Conservation (phyloP, 768 basidiomycete genomes). For the Lactarius evosmus region DNA sequence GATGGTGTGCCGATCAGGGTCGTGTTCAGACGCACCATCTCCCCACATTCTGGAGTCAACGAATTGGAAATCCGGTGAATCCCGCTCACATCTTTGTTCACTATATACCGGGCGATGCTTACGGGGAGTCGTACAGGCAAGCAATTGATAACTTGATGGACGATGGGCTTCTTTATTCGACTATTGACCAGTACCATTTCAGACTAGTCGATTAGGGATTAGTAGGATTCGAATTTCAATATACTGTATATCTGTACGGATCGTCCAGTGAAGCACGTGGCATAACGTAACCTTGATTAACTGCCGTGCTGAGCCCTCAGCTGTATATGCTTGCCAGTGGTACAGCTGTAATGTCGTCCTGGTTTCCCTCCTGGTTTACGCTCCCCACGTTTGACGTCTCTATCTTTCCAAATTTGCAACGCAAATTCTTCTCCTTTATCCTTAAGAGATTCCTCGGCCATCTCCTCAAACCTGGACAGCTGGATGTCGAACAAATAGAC, state of each 20-base stretch:
- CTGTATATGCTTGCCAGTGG: background rate
- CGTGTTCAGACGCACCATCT: background rate
- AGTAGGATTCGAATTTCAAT: background rate
- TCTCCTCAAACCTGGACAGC: constrained; percentile 83
- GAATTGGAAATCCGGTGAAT: constrained; percentile 18
- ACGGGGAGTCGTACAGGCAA: constrained; percentile 19
- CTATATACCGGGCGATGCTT: background rate
- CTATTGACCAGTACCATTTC: constrained; percentile 23
- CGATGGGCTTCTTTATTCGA: constrained; percentile 24
- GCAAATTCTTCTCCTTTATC: constrained; percentile 85
- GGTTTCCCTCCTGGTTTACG: constrained; percentile 45
- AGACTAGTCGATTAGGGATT: constrained; percentile 9
- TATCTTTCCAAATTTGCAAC: constrained; percentile 72
- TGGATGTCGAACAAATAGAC: constrained; percentile 83
- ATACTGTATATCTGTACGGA: background rate
- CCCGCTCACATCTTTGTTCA: background rate
- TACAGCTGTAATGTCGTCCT: constrained; percentile 33
- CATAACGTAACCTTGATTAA: background rate
- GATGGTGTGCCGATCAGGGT: constrained; percentile 17
- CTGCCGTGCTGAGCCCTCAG: no score
- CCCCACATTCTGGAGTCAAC: background rate
- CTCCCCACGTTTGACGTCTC: constrained; percentile 64
- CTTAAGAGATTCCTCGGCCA: constrained; percentile 81
- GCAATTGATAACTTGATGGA: constrained; percentile 30
- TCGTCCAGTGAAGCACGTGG: background rate